These are phyloP conservation scores for Triangularia setosa DNA, from an alignment of 2,329 filamentous ascomycete species.

Conservation along the genomic window DNA sequence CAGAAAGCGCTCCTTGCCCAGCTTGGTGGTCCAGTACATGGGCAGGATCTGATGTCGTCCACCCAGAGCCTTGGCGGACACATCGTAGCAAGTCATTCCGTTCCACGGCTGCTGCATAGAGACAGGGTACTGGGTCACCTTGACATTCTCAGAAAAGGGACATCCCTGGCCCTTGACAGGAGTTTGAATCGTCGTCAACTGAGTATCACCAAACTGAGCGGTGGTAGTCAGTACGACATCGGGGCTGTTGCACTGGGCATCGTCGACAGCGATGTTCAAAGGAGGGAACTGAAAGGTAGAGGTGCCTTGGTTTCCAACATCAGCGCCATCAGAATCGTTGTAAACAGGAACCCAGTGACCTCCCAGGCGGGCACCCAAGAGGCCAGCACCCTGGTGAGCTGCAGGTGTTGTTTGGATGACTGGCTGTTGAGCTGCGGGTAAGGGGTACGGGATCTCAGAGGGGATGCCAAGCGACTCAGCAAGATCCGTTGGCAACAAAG, in stretches of 20 bases:
- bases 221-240: background rate
- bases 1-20: constrained; percentile 23
- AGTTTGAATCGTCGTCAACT: background rate
- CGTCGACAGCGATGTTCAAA: background rate
- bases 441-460: background rate
- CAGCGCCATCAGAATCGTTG: background rate
- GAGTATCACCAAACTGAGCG: background rate
- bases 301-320: background rate
- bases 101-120: constrained; percentile 11
- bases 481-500: background rate
- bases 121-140: background rate
- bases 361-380: background rate
- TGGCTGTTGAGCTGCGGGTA: too few relatives aligned
- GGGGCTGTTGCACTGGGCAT: background rate
- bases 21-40: constrained; percentile 25
- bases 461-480: background rate
- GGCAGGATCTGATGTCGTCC: constrained; percentile 14
- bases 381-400: background rate
- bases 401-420: background rate
- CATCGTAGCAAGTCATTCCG: constrained; percentile 23
- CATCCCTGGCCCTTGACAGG: background rate
- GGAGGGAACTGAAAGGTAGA: background rate
- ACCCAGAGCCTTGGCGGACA: constrained; percentile 1
- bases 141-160: background rate
- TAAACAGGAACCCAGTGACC: background rate